These are phyloP conservation scores for Alternaria incomplexa DNA, from an alignment of 2,329 filamentous ascomycete species.

Conservation along the genomic window DNA sequence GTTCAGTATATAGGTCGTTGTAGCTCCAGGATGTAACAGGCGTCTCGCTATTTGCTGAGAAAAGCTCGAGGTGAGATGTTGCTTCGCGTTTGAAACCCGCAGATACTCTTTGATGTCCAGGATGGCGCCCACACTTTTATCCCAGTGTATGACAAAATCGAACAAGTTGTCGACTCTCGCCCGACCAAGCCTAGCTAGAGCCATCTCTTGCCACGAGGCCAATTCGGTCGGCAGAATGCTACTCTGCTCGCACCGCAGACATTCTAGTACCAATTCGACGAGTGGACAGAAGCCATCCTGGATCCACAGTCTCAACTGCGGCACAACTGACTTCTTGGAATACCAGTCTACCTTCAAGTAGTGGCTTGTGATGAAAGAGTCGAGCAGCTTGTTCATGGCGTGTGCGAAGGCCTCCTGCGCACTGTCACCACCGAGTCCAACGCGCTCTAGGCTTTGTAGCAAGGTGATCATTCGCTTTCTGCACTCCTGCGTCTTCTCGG, in stretches of 20 bases:
- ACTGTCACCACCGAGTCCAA: slow-evolving; percentile 71
- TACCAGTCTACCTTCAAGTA: slow-evolving; percentile 68
- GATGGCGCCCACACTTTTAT: slow-evolving; percentile 71
- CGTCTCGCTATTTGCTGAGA: slow-evolving; percentile 68
- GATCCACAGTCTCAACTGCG: slow-evolving; percentile 70
- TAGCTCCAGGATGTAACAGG: slow-evolving; percentile 76
- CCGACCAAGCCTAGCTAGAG: slow-evolving; percentile 70
- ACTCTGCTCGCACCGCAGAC: slow-evolving; percentile 37
- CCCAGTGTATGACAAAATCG: slow-evolving; percentile 80
- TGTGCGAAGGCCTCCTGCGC: slow-evolving; percentile 76
- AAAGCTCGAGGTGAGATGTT: slow-evolving; percentile 74
- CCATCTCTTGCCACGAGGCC: slow-evolving; percentile 73
- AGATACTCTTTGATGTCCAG: slow-evolving; percentile 75
- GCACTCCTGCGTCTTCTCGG: slow-evolving; percentile 40
- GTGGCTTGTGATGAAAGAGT: slow-evolving; percentile 65
- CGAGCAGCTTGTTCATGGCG: slow-evolving; percentile 71
- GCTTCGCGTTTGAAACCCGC: slow-evolving; percentile 70
- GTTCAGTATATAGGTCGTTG: slow-evolving; percentile 76
- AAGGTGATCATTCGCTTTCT: slow-evolving; percentile 62
- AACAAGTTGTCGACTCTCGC: slow-evolving; percentile 76
- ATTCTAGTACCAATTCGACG: slow-evolving; percentile 65
- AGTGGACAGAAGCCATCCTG: slow-evolving; percentile 70
- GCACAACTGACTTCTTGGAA: slow-evolving; percentile 62
- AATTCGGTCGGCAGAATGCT: slow-evolving; percentile 53
- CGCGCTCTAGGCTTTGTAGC: slow-evolving; percentile 64